Base-by-base conservation (phyloP, 2,329 filamentous ascomycete genomes). In the Exutisphaerella laricina region DNA sequence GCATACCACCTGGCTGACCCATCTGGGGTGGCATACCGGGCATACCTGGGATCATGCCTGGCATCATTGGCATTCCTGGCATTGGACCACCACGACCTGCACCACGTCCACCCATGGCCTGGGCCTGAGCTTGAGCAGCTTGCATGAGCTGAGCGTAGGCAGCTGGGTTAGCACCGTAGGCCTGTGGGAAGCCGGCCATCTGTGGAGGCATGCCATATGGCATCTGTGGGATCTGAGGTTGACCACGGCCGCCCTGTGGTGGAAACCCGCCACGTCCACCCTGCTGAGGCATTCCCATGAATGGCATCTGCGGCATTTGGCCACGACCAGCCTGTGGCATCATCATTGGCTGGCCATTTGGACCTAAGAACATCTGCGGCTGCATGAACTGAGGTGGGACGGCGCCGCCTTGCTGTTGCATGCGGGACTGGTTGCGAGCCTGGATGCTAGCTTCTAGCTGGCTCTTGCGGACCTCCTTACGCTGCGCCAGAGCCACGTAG, bases 391-490 rank as follows among this genome's bases (percentile, higher is more conserved):
- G 72, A 54, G 77, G 85, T 57, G 86, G 84, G 78, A 95, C 88
- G 41, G 85, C 88, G 55, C 85, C 85, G 55, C 89, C 88, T 57
- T 88, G 88, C 72, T 98, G 92, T 76, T 97, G 92, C 82, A 97
- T 92, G 64, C 92, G 85, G 65, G 96, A 82, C 70, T 95, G 90
- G 78, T 97, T 97, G 70, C 92, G 88, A 69, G 92, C 90, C 75
- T 97, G 92, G 70, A 98, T 98, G 71, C 88, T 96, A 61, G 90
- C 90, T 77, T 98, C 92, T 58, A 98, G 87, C 65, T 97, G 92
- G 75, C 82, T 95, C 81, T 96, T 95, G 71, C 92, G 89, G 62
- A 98, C 90, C 71, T 98, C 92, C 82, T 98, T 98, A 73, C 92
- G 90, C 78, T 98, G 92, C 54, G 92, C 92, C 55, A 98, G 80